A percentile compares a stretch with the other conserved stretches of the same genome.
Conservation (phyloP, 1,284 basidiomycete species). For the Cystobasidium sp. region DNA sequence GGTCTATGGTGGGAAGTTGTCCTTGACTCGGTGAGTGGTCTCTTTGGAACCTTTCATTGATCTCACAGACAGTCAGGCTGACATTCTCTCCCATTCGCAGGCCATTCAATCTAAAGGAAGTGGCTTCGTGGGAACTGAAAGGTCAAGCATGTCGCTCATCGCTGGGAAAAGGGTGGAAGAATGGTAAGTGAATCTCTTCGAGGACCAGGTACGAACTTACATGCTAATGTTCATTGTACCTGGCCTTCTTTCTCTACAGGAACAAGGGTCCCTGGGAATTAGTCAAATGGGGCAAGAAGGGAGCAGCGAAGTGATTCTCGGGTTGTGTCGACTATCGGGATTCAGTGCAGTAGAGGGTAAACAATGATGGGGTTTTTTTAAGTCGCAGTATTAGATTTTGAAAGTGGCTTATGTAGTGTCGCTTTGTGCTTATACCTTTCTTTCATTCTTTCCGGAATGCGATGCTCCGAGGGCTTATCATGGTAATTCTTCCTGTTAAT, state of each 20-base stretch:
- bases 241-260: not conserved
- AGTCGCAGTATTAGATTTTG: no score
- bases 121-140: conserved; percentile 40
- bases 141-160: conserved; percentile 36
- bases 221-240: not conserved
- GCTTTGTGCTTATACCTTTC: no score
- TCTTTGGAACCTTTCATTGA: not conserved
- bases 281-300: conserved; percentile 19
- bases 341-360: not conserved
- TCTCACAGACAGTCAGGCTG: not conserved
- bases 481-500: no score
- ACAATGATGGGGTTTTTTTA: not conserved
- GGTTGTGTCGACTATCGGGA: not conserved
- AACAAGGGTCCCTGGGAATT: conserved; percentile 32
- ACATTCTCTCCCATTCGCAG: not conserved
- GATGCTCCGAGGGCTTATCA: no score
- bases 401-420: no score
- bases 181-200: conserved; percentile 11
- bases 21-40: conserved; percentile 32
- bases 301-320: not conserved
- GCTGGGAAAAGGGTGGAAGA: conserved; percentile 31
- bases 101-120: conserved; percentile 41
- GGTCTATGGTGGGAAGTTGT: conserved; percentile 40
- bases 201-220: not conserved
- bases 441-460: no score